Percentiles rank a stretch among this genome's conserved stretches.
Conservation (phyloP, 2,329 filamentous ascomycete species). For the Ceratocystis eucalypticola region DNA sequence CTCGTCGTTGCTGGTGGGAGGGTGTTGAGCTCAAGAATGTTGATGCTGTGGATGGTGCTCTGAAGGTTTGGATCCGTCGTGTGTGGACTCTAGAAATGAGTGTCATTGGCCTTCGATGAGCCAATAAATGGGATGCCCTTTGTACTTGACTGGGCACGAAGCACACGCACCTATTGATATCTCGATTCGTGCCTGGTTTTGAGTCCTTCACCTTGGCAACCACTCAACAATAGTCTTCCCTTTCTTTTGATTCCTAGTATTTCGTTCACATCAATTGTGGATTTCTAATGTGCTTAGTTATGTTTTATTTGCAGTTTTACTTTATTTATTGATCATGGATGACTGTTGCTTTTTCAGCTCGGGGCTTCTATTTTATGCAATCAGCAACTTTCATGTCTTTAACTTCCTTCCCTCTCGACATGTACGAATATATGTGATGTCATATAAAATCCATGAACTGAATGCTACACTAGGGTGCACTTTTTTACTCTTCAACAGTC, state of each 20-base stretch:
- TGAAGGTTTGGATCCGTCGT: conserved; percentile 96
- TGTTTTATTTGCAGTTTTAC: neutral
- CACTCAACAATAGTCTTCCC: neutral
- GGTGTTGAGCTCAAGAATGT: conserved; percentile 83
- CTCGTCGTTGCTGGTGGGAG: conserved; percentile 97
- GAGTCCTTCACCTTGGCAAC: neutral
- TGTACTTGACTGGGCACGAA: neutral
- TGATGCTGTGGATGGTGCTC: conserved; percentile 75
- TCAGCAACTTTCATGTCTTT: too few relatives aligned
- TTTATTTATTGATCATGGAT: neutral
- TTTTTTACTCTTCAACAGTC: conserved; percentile 70
- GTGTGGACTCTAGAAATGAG: conserved; percentile 99
- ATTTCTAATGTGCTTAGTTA: neutral
- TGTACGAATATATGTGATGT: neutral
- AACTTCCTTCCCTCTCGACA: too few relatives aligned
- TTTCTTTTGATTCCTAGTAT: neutral
- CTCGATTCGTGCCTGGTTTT: neutral
- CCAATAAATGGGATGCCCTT: neutral
- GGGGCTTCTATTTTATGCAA: too few relatives aligned
- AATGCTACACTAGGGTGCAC: neutral
- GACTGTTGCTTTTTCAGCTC: too few relatives aligned
- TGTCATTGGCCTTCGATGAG: conserved; percentile 66
- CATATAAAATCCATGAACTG: neutral
- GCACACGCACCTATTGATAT: neutral
- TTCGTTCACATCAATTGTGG: neutral